Evolutionary conservation across 345 rosid species (phyloP), one percentile per base, ranked within the genome.

Genomic region (Viola odorata): DNA sequence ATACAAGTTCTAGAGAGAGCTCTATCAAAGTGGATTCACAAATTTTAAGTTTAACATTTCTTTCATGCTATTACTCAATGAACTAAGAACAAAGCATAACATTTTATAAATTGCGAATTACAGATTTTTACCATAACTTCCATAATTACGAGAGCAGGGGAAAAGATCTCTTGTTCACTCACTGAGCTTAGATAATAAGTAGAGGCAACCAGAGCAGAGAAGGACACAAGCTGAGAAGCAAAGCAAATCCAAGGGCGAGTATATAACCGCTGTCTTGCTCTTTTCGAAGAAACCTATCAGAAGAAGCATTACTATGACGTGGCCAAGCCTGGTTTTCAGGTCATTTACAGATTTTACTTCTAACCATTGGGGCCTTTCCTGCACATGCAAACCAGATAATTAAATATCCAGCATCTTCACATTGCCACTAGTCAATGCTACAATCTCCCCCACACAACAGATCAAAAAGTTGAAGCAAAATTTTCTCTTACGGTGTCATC

Each of bases 251-350:
- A 70, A 4, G 37, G 92, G 82, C 70, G 95, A 64, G 39, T 59
- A 68, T 70, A 91, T 85, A 1, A 65, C 83, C 17, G 86, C 81
- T 59, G 77, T 89, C 80, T 88, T 89, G 72, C 88, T 84, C 78
- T 91, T 91, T 41, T 91, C 96, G 45, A 89, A 82, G 74, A 84
- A 79, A 56, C 98, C 98, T 12, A 91, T 91, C 58, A 91, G 77
- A 44, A 91, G 84, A 42, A 89, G 89, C 98, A 91, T 91, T 75
- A 91, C 96, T 69, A 91, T 91, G 12, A 91, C 98, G 57, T 91
- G 98, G 32, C 98, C 96, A 17, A 91, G 67, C 75, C 89, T 89
- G 16, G 98, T 85, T 69, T 91, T 89, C 80, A 91, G 80, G 71
- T 84, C 87, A 14, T 85, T 81, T 8, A 91, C 89, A 1, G 92